These are phyloP conservation scores for Flaveria linearis DNA, from an alignment of 129 eudicot species.

Conservation along the genomic window DNA sequence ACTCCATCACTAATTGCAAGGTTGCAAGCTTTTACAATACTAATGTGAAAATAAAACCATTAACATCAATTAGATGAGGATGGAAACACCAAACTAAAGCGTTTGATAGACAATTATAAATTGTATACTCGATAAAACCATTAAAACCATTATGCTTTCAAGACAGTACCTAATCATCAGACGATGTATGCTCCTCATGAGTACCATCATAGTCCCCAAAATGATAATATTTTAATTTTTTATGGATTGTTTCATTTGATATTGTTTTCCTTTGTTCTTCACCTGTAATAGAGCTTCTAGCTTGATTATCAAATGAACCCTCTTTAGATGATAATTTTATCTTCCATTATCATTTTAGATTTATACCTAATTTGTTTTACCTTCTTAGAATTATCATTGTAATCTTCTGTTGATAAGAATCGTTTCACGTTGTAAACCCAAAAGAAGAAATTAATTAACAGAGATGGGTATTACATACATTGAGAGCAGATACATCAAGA, in stretches of 20 bases:
- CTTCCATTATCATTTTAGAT: constrained; percentile 22
- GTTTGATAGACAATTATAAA: not conserved
- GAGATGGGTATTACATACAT: too few relatives aligned
- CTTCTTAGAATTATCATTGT: not conserved
- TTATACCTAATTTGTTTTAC: constrained; percentile 6
- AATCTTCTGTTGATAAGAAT: not conserved
- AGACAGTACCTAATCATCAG: constrained; percentile 58
- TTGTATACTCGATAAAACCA: not conserved
- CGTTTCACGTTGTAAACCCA: too few relatives aligned
- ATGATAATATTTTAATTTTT: constrained; percentile 25
- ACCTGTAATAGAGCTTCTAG: constrained; percentile 48
- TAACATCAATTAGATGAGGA: not conserved
- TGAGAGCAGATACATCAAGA: too few relatives aligned
- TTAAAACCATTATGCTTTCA: not conserved
- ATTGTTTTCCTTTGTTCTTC: constrained; percentile 46
- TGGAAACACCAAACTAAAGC: not conserved
- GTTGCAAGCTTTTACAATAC: constrained; percentile 52
- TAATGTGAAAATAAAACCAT: constrained; percentile 37
- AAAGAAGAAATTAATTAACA: too few relatives aligned
- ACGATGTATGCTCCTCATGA: constrained; percentile 52
- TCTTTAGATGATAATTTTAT: constrained; percentile 8
- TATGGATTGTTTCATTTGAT: constrained; percentile 25
- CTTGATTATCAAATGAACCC: constrained; percentile 19
- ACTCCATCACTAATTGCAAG: constrained; percentile 68
- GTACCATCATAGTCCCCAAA: constrained; percentile 73